Base-by-base conservation (phyloP, 176 grass and related monocot species). In the Aegilops speltoides region DNA sequence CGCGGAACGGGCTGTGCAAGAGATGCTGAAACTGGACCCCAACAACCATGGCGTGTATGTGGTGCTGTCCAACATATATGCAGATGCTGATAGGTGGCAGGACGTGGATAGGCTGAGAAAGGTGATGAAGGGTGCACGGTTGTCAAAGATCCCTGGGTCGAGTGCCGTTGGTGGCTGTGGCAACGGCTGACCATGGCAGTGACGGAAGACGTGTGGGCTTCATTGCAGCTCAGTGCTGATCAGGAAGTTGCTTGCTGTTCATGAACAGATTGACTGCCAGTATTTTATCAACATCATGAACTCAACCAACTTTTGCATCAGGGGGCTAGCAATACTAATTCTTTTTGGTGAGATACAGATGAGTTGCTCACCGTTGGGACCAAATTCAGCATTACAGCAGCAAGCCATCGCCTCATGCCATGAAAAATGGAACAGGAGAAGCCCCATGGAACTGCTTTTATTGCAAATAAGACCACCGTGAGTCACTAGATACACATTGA, bases 41-140 rank as follows among this genome's bases (percentile, higher is more conserved):
- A 77, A 22, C 46, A 77, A 77, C 46, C 46, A 77, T 77, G 74
- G 74, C 0, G 74, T 77, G 4, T 77, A 77, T 56, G 74, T 77
- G 74, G 46, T 77, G 16, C 26, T 77, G 46, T 77, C 74, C 74
- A 77, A 77, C 74, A 56, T 77, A 56, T 77, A 56, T 33, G 74
- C 74, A 56, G 74, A 77, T 56, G 74, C 74, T 77, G 10, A 0
- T 8, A 77, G 74, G 46, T 77, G 74, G 41, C 41, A 43, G 41
- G 74, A 77, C 26, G 74, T 77, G 45, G 74, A 77, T 2, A 77
- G 4, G 9, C 46, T 77, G 9, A 77, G 41, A 26, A 77, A 77
- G 4, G 74, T 77, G 26, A 77, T 56, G 74, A 77, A 77, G 26
- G 74, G 4, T 9, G 16, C 74, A 32, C 24, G 10, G 26, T 56